Conservation (phyloP, 1,139 yeast genomes). For the Pichia norvegensis region DNA sequence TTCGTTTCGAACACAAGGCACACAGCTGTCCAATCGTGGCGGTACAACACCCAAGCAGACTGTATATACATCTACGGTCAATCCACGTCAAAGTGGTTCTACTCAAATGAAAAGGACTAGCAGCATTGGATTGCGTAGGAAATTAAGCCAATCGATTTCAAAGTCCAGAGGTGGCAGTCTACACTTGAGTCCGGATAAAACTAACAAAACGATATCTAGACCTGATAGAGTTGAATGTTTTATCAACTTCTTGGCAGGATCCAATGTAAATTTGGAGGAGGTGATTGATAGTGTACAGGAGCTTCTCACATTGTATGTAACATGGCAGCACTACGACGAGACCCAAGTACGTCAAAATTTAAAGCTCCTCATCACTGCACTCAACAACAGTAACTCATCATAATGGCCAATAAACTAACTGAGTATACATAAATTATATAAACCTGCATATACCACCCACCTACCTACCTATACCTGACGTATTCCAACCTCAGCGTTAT, state of each 20-base stretch:
- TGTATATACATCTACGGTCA: neutral
- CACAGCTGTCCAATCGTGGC: neutral
- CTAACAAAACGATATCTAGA: neutral
- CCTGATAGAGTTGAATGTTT: slow-evolving; percentile 30
- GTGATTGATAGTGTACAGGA: slow-evolving; percentile 80
- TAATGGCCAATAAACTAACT: too few species aligned
- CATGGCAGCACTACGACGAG: slow-evolving; percentile 83
- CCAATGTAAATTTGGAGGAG: slow-evolving; percentile 69
- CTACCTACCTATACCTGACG: too few species aligned
- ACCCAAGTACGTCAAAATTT: slow-evolving; percentile 22
- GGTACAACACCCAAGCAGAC: neutral
- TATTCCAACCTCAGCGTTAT: too few species aligned
- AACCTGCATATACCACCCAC: too few species aligned
- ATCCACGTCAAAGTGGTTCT: neutral
- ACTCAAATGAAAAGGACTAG: neutral
- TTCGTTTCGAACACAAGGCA: neutral
- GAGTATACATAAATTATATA: too few species aligned
- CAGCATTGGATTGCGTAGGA: slow-evolving; percentile 5
- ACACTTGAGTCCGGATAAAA: neutral
- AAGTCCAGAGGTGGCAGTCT: neutral
- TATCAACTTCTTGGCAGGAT: slow-evolving; percentile 60
- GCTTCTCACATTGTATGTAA: slow-evolving; percentile 65
- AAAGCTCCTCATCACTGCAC: slow-evolving; percentile 13
- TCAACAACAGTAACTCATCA: slow-evolving; percentile 1
- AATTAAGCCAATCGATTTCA: slow-evolving; percentile 4